These are phyloP conservation scores for Ensete ventricosum DNA, from an alignment of 176 grass and related monocot species.

Conservation along the genomic window DNA sequence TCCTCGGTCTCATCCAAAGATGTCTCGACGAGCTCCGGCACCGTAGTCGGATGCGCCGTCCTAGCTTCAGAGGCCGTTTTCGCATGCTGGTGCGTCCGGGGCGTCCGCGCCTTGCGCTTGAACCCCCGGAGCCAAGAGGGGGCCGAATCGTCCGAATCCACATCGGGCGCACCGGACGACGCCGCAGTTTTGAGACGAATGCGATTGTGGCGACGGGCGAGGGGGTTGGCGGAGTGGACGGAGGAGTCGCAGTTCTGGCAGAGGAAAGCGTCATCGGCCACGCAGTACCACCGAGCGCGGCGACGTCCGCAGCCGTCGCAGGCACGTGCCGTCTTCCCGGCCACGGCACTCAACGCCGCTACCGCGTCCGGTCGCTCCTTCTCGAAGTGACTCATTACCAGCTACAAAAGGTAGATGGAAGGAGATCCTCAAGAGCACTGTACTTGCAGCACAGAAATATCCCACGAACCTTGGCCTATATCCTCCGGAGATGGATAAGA, in stretches of 20 bases:
- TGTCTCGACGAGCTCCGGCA: conserved; percentile 37
- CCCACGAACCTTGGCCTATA: no score
- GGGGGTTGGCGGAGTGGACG: conserved; percentile 82
- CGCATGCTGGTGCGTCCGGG: conserved; percentile 33
- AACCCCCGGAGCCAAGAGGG: conserved; percentile 40
- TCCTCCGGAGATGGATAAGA: neutral
- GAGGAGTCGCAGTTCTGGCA: conserved; percentile 80
- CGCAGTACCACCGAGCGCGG: conserved; percentile 93
- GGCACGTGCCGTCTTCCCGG: conserved; percentile 59
- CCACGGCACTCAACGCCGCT: conserved; percentile 32
- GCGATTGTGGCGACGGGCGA: conserved; percentile 68
- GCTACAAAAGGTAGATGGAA: neutral
- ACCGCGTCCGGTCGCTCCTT: conserved; percentile 19
- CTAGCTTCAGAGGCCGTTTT: neutral
- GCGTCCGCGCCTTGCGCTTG: conserved; percentile 67
- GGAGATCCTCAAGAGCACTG: neutral
- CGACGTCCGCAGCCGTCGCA: conserved; percentile 69
- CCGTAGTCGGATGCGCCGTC: conserved; percentile 14
- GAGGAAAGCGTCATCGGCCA: conserved; percentile 87
- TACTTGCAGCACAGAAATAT: conserved; percentile 1
- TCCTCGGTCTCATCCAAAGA: conserved; percentile 41
- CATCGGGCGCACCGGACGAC: neutral
- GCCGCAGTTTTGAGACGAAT: conserved; percentile 29
- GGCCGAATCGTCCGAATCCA: neutral
- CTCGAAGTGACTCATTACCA: conserved; percentile 25